Evolutionary conservation across 768 basidiomycete genomes (phyloP), one percentile per base, ranked within the genome.

Genomic region (Termitomyces sp.): DNA sequence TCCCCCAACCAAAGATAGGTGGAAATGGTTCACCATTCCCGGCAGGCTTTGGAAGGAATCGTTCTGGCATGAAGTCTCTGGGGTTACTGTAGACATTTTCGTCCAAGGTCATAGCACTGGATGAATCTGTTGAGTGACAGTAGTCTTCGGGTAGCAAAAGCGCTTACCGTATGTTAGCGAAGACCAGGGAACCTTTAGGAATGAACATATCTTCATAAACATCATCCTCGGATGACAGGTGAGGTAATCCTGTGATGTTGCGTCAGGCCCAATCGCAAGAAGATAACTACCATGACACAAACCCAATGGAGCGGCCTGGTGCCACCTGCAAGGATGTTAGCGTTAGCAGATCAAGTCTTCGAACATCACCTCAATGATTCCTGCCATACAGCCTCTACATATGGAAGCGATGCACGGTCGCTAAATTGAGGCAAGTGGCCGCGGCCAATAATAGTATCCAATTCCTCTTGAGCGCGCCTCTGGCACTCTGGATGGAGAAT

Each of bases 1-100:
- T 60, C 11, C 76, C 75, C 52, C 71, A 76, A 3, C 74, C 76
- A 56, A 73, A 77, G 1, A 66, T 66, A 29, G 61, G 57, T 32
- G 60, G 57, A 19, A 38, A 44, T 1, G 62, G 66, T 47, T 69
- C 66, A 5, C 59, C 62, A 17, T 43, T 48, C 2, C 65, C 66
- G 5, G 37, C 54, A 21, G 63, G 59, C 46, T 60, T 64, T 2
- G 66, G 62, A 5, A 73, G 48, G 62, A 68, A 74, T 7, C 73
- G 65, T 5, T 46, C 53, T 2, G 69, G 63, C 8, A 65, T 38
- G 40, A 75, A 75, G 16, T 51, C 50, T 11, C 57, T 42, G 0
- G 73, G 72, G 46, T 73, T 54, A 3, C 56, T 59, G 49, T 71
- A 74, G 31, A 67, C 61, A 4, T 50, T 57, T 16, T 68, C 68